Evolutionary conservation across 1,284 basidiomycete species (phyloP).

Genomic region (Pseudozyma pruni): DNA sequence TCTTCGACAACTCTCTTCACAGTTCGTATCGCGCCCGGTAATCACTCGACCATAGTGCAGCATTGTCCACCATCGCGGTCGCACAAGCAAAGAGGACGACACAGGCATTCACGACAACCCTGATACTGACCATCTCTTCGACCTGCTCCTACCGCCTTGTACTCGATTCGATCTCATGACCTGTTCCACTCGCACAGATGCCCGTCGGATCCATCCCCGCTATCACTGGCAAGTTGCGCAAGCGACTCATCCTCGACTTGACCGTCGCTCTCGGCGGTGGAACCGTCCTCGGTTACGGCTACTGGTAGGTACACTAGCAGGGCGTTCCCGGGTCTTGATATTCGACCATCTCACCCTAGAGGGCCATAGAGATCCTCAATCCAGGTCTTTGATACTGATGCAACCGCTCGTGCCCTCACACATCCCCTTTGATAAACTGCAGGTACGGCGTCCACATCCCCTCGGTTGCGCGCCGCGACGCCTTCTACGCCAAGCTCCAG

Average conservation of each 20-base stretch:
- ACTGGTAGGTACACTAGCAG: constrained; percentile 58
- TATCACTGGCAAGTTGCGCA: constrained; percentile 66
- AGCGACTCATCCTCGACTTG: constrained; percentile 65
- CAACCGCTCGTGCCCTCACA: too few relatives aligned
- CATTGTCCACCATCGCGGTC: not conserved
- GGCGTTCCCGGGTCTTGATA: not conserved
- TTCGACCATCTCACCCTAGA: not conserved
- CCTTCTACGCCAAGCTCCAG: constrained; percentile 63
- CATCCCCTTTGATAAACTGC: too few relatives aligned
- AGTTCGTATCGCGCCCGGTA: constrained; percentile 24
- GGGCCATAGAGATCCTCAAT: too few relatives aligned
- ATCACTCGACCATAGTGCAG: not conserved
- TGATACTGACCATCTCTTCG: constrained; percentile 19
- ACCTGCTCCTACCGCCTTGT: not conserved
- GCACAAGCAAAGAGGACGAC: not conserved
- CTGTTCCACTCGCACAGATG: constrained; percentile 24
- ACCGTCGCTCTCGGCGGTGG: constrained; percentile 63
- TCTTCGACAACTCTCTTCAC: constrained; percentile 19
- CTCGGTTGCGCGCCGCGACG: constrained; percentile 57
- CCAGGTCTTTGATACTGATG: too few relatives aligned
- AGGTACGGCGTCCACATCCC: constrained; percentile 66
- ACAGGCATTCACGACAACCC: not conserved
- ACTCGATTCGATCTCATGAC: too few relatives aligned
- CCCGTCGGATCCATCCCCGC: constrained; percentile 58
- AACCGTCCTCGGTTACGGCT: constrained; percentile 60